phyloP scores from a whole-genome alignment of 2,329 filamentous ascomycete species.

The Bertia moriformis region DNA sequence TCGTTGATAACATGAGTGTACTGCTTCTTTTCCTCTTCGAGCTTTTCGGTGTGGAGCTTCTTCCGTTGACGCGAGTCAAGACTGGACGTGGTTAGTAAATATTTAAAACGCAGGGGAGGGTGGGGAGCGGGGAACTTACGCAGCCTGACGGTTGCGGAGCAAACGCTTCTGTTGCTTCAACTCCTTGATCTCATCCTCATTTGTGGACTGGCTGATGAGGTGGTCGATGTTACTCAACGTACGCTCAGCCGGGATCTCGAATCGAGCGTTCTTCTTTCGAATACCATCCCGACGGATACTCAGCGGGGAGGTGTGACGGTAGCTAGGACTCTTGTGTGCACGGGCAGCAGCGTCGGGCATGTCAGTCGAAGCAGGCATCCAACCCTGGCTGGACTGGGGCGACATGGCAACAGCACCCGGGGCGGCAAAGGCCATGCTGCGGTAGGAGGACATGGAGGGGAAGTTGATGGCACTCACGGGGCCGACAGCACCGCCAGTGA shows the following conservation, averaged over 20 bases:
- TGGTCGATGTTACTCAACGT: conserved; percentile 91
- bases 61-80: conserved; percentile 94
- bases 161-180: conserved; percentile 96
- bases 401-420: conserved; percentile 2
- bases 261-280: conserved; percentile 96
- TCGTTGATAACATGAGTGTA: conserved; percentile 63
- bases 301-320: conserved; percentile 64
- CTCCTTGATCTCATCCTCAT: conserved; percentile 92
- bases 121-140: conserved; percentile 44
- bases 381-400: conserved; percentile 6
- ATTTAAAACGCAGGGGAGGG: conserved; percentile 6
- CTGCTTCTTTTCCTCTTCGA: conserved; percentile 93
- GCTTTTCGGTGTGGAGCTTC: conserved; percentile 92
- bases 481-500: conserved; percentile 35
- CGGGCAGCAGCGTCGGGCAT: conserved; percentile 25
- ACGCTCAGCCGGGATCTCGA: conserved; percentile 88
- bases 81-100: conserved; percentile 24
- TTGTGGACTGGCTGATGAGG: conserved; percentile 72
- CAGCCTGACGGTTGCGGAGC: conserved; percentile 86
- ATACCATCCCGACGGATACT: conserved; percentile 66
- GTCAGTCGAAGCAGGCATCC: conserved; percentile 32
- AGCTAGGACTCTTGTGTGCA: conserved; percentile 49
- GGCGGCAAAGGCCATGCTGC: conserved; percentile 3
- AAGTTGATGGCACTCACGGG: conserved; percentile 14
- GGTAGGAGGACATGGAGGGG: not conserved